These are phyloP conservation scores for Phaeomoniella chlamydospora DNA, from an alignment of 2,329 filamentous ascomycete genomes.

Conservation along the genomic window DNA sequence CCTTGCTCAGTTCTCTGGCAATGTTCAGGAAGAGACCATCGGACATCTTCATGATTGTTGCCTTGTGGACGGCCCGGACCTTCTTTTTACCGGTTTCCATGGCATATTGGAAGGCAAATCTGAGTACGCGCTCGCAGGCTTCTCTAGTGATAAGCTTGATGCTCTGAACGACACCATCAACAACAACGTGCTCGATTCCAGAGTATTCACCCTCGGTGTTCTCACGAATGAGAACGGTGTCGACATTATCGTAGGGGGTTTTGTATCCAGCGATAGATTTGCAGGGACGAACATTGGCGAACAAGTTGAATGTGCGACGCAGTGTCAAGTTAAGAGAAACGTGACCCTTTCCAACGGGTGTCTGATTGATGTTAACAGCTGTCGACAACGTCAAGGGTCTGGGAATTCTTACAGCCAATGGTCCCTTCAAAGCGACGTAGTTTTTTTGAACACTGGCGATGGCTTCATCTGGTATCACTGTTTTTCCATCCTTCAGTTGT, in stretches of 20 bases:
- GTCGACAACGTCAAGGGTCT: conserved; percentile 3
- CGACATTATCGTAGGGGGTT: conserved; percentile 93
- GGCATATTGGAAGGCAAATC: conserved; percentile 97
- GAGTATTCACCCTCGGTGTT: conserved; percentile 99
- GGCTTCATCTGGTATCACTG: conserved; percentile 79
- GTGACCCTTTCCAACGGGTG: conserved; percentile 95
- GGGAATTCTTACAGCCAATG: conserved; percentile 60
- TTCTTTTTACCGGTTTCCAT: conserved; percentile 87
- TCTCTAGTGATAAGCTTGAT: conserved; percentile 96
- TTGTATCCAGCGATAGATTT: conserved; percentile 94
- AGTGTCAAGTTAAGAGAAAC: conserved; percentile 98
- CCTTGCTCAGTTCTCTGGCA: conserved; percentile 74
- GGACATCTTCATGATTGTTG: conserved; percentile 96
- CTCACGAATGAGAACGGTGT: conserved; percentile 96
- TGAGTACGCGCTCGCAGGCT: conserved; percentile 86
- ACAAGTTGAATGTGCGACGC: conserved; percentile 98
- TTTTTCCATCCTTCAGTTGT: conserved; percentile 86
- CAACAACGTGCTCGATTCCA: conserved; percentile 94
- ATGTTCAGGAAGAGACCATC: conserved; percentile 94
- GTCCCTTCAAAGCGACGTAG: conserved; percentile 95
- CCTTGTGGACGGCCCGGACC: conserved; percentile 84
- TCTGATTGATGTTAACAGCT: conserved; percentile 45
- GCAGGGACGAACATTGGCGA: conserved; percentile 97
- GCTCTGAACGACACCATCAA: conserved; percentile 94
- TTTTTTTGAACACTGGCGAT: conserved; percentile 90